Base-by-base conservation (phyloP, 2,329 filamentous ascomycete species). In the Dendrostoma leiphaemia region DNA sequence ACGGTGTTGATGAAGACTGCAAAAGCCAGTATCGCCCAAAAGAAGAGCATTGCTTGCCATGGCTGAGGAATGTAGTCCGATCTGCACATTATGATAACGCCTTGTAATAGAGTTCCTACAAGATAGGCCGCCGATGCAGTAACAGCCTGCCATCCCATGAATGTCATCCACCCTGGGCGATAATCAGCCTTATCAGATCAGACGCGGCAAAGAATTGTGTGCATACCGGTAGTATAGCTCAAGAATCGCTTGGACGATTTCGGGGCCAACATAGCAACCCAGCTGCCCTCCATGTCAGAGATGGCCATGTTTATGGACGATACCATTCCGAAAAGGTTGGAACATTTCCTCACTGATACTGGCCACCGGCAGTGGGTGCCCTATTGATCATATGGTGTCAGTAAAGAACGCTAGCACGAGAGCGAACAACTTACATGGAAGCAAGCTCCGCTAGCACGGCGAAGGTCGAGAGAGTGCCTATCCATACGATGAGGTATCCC, bases 281-380 rank as follows among this genome's bases (percentile, higher is more conserved):
- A 67, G 59, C n/a, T n/a, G n/a, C n/a, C n/a, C n/a, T n/a, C n/a
- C n/a, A n/a, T n/a, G n/a, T n/a, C n/a, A n/a, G n/a, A n/a, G n/a
- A n/a, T n/a, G n/a, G n/a, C n/a, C n/a, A n/a, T n/a, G n/a, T n/a
- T n/a, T n/a, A n/a, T n/a, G n/a, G n/a, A n/a, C n/a, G n/a, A n/a
- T n/a, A n/a, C n/a, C n/a, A n/a, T n/a, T n/a, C n/a, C n/a, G n/a
- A n/a, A n/a, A n/a, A n/a, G n/a, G n/a, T n/a, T n/a, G n/a, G n/a
- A n/a, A n/a, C n/a, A n/a, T n/a, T n/a, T n/a, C n/a, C n/a, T n/a
- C n/a, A n/a, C n/a, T 82, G 78, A 57, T 83, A 83, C 60, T 84
- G 80, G 1, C 81, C 81, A 21, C 81, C 80, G 6, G 75, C 74
- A 0, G 79, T 84, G 0, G 81, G 81, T 2, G 79, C 79, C n/a